Percentiles rank a stretch among this genome's conserved stretches.
Conservation (phyloP, 1,139 yeast species). For the Taiozyma sp. region DNA sequence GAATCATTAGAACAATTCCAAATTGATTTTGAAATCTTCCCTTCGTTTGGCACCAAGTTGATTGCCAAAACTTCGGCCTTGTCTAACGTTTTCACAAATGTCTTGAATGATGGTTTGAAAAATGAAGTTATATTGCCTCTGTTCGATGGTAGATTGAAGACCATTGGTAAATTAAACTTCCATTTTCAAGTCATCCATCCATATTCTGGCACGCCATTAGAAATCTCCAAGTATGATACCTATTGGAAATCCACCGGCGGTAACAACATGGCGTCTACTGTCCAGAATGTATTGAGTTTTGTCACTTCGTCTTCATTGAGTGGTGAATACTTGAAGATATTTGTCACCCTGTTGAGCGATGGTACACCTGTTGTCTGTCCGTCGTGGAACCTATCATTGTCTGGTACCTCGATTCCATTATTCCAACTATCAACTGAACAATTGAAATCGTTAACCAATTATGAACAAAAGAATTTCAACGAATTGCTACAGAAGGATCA, state of each 20-base stretch:
- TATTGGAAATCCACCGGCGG: slow-evolving; percentile 89
- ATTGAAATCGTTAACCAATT: slow-evolving; percentile 28
- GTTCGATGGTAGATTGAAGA: slow-evolving; percentile 75
- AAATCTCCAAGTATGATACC: slow-evolving; percentile 89
- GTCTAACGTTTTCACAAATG: slow-evolving; percentile 45
- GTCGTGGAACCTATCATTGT: slow-evolving; percentile 56
- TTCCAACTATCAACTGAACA: slow-evolving; percentile 36
- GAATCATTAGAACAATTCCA: slow-evolving; percentile 74
- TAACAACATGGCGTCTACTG: slow-evolving; percentile 25
- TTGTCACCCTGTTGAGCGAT: slow-evolving; percentile 72
- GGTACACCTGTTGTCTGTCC: slow-evolving; percentile 86
- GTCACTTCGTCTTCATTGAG: slow-evolving; percentile 90
- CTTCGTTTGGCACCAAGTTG: slow-evolving; percentile 89
- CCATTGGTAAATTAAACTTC: slow-evolving; percentile 77
- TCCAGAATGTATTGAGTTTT: slow-evolving; percentile 48
- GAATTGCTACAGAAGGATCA: neutral
- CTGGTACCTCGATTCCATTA: slow-evolving; percentile 46
- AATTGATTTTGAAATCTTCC: slow-evolving; percentile 87
- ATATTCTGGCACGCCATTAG: slow-evolving; percentile 80
- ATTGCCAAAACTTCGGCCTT: slow-evolving; percentile 86
- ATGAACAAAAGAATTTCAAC: slow-evolving; percentile 8
- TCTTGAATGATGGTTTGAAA: slow-evolving; percentile 26
- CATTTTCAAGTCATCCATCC: slow-evolving; percentile 85
- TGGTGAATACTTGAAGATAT: slow-evolving; percentile 72
- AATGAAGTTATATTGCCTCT: slow-evolving; percentile 59